Evolutionary conservation across 2,329 filamentous ascomycete genomes (phyloP).

Genomic region (Colletotrichum tropicicola): DNA sequence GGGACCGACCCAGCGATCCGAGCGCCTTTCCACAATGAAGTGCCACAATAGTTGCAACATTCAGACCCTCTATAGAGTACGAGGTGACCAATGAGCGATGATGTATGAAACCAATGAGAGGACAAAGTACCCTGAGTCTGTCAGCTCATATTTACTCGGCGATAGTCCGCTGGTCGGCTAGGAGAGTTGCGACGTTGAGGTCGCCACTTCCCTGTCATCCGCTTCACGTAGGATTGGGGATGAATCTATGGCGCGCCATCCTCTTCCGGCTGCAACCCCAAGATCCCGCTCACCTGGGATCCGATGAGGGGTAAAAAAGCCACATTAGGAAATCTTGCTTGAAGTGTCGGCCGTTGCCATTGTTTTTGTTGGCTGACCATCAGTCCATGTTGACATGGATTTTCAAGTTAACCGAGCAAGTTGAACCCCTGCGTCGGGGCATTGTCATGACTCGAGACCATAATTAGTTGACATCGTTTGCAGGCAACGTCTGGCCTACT

Average conservation of each 20-base stretch:
- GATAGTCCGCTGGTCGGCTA: background rate
- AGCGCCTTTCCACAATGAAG: background rate
- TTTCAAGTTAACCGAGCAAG: background rate
- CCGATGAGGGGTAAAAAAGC: background rate
- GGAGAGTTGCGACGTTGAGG: background rate
- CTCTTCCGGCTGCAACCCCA: background rate
- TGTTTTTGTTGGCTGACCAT: background rate
- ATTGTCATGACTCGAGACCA: slow-evolving; percentile 1
- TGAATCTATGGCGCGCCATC: background rate
- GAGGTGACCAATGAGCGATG: background rate
- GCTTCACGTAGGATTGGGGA: too few species aligned
- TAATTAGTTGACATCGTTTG: too few species aligned
- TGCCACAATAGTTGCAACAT: background rate
- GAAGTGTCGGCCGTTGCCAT: background rate
- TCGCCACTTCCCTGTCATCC: too few species aligned
- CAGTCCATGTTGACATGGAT: too few species aligned
- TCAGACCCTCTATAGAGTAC: background rate
- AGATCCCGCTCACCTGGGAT: background rate
- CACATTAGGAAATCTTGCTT: background rate
- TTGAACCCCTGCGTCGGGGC: background rate
- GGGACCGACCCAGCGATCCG: slow-evolving; percentile 4
- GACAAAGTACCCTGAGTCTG: background rate
- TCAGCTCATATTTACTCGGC: background rate
- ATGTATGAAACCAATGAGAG: background rate
- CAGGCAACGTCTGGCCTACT: too few species aligned